Conservation (phyloP, 257 asterid species). For the Paraleonurus japonicus region DNA sequence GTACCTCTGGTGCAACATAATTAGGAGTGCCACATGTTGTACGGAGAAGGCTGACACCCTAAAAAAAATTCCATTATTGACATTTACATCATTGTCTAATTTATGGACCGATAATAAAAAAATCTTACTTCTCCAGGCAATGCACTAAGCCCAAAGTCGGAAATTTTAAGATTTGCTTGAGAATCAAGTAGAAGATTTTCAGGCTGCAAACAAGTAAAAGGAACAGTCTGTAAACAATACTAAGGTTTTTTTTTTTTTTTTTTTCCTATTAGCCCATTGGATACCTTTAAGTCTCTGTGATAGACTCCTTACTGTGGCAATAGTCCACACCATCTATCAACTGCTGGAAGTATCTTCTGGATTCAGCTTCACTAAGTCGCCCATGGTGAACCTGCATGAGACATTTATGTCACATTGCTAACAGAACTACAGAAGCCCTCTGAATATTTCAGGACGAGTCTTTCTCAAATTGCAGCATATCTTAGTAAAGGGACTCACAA, state of each 20-base stretch:
- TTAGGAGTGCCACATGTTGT: slow-evolving; percentile 99
- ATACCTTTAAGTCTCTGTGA: slow-evolving; percentile 94
- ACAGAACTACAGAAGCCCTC: background rate
- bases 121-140: slow-evolving; percentile 73
- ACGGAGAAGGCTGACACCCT: slow-evolving; percentile 87
- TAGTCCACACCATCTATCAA: slow-evolving; percentile 94
- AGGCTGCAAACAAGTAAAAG: slow-evolving; percentile 60
- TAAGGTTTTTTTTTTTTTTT: background rate
- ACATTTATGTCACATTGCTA: background rate
- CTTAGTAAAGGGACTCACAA: slow-evolving; percentile 54
- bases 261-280: background rate
- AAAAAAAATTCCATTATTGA: slow-evolving; percentile 33
- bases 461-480: background rate
- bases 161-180: slow-evolving; percentile 89
- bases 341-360: slow-evolving; percentile 95
- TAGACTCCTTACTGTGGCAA: slow-evolving; percentile 93
- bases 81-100: slow-evolving; percentile 9
- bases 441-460: slow-evolving; percentile 15
- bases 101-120: background rate
- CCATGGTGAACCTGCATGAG: slow-evolving; percentile 83
- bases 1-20: slow-evolving; percentile 99
- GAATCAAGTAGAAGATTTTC: slow-evolving; percentile 95
- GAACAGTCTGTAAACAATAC: slow-evolving; percentile 19
- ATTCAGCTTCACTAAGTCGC: slow-evolving; percentile 93
- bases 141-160: slow-evolving; percentile 99